phyloP scores from a whole-genome alignment of 352 stramenopile species.

The Peronospora belbahrii region DNA sequence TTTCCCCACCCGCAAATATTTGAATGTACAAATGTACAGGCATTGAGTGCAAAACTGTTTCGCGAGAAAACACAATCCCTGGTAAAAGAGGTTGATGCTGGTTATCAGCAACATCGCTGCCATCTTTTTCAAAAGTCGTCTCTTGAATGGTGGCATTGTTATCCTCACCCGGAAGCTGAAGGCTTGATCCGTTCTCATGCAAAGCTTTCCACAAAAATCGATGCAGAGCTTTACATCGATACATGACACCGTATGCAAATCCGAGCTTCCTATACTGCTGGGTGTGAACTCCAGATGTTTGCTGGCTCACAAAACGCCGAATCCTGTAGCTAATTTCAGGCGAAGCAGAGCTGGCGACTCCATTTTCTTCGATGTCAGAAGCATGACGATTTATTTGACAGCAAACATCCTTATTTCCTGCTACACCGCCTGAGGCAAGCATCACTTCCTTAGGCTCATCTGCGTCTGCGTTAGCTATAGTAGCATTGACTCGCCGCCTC shows the following conservation, averaged over 20 bases:
- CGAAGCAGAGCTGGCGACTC: constrained; percentile 1
- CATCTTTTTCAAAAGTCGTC: constrained; percentile 19
- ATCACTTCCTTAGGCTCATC: neutral
- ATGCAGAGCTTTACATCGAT: constrained; percentile 74
- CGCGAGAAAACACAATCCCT: constrained; percentile 66
- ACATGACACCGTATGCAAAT: constrained; percentile 80
- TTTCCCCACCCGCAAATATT: constrained; percentile 59
- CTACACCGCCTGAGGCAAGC: constrained; percentile 1
- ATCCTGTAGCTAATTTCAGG: constrained; percentile 64
- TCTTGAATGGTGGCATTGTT: constrained; percentile 34
- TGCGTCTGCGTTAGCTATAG: neutral
- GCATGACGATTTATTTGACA: constrained; percentile 7
- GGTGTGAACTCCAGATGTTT: constrained; percentile 44
- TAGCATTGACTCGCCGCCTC: constrained; percentile 8
- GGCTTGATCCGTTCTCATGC: constrained; percentile 27
- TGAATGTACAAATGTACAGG: constrained; percentile 73
- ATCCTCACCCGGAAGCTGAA: constrained; percentile 37
- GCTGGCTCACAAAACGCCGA: constrained; percentile 53
- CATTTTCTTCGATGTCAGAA: constrained; percentile 14
- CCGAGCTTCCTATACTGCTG: constrained; percentile 70
- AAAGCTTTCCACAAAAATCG: constrained; percentile 63
- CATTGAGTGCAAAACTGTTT: constrained; percentile 72
- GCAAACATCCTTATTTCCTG: neutral
- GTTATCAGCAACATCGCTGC: neutral
- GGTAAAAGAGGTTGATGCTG: constrained; percentile 5